phyloP scores from a whole-genome alignment of 2,329 filamentous ascomycete genomes.

The Davidsoniella virescens region DNA sequence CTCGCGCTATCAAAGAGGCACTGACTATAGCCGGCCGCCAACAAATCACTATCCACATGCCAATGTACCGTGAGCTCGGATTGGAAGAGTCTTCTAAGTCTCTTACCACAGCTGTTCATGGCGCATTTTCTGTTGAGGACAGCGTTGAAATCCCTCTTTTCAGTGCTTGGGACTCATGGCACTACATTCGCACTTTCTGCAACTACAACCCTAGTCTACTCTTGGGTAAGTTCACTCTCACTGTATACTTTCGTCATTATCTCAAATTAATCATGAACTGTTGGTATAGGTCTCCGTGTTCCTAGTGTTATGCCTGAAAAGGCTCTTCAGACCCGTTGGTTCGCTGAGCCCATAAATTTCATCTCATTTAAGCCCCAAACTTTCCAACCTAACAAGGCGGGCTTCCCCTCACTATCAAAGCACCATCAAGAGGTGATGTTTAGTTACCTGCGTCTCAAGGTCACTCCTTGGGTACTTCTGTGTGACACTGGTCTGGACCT shows the following conservation, averaged over 20 bases:
- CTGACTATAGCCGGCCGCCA: slow-evolving; percentile 59
- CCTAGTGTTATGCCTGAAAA: slow-evolving; percentile 42
- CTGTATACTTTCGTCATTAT: background rate
- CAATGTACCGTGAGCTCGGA: slow-evolving; percentile 62
- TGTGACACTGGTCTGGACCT: slow-evolving; percentile 40
- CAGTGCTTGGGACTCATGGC: slow-evolving; percentile 85
- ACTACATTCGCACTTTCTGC: slow-evolving; percentile 69
- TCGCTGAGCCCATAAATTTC: slow-evolving; percentile 50
- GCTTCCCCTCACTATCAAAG: slow-evolving; percentile 44
- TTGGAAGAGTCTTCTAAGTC: slow-evolving; percentile 35
- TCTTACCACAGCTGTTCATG: slow-evolving; percentile 26
- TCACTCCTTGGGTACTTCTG: slow-evolving; percentile 46
- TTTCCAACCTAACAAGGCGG: slow-evolving; percentile 44
- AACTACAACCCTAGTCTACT: slow-evolving; percentile 68
- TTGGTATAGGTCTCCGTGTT: slow-evolving; percentile 21
- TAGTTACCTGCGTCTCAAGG: slow-evolving; percentile 47
- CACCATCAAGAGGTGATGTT: slow-evolving; percentile 45
- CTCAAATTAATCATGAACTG: background rate
- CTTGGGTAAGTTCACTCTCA: slow-evolving; percentile 49
- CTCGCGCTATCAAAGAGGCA: slow-evolving; percentile 67
- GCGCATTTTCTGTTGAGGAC: slow-evolving; percentile 18
- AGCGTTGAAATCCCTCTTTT: slow-evolving; percentile 47
- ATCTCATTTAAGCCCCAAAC: slow-evolving; percentile 35
- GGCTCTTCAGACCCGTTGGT: slow-evolving; percentile 50
- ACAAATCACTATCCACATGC: slow-evolving; percentile 64